Base-by-base conservation (phyloP, 2,329 filamentous ascomycete species). In the Chaetomium sp. region DNA sequence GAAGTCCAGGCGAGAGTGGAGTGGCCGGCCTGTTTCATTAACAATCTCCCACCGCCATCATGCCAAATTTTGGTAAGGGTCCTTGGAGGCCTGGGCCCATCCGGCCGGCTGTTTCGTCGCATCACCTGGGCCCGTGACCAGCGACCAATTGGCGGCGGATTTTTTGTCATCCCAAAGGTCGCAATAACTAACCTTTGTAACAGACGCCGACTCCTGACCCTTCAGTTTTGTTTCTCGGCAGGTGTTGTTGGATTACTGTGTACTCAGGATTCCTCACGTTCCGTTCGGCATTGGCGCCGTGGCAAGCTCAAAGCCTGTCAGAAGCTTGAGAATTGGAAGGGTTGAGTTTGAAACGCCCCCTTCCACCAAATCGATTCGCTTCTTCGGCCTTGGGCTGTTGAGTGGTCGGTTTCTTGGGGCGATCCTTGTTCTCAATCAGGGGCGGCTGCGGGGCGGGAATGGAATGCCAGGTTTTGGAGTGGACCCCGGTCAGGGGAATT, bases 281-380 rank as follows among this genome's bases (percentile, higher is more conserved):
- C 35, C 35, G 12, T 38, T 38, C 35, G 13, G 35, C 35, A 38
- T 38, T 16, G 13, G 35, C 35, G 35, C 35, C 35, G 13, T 38
- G 35, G 35, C 35, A 13, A 12, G 12, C 23, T 50, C 21, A n/a
- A 21, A 12, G 29, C 51, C 4, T 35, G 12, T 31, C 16, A 55
- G 51, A 54, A 12, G 27, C 27, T 42, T 57, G 54, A 57, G 16
- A 27, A 23, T 35, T 21, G 9, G 38, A 57, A 55, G 23, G 19
- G 55, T 53, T 29, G 45, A 62, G 60, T 51, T 55, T 62, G 60
- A 62, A 62, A 63, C 60, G 47, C 23, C 19, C 60, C 38, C 49
- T 33, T 16, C 49, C 13, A 13, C 23, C 35, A 23, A 27, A 35
- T 35, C 31, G 25, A 50, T 33, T 47, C 19, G 47, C 57, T 38